A percentile compares a stretch with the other conserved stretches of the same genome.
These are phyloP conservation scores for Puccinia horiana DNA, from an alignment of 1,284 basidiomycete genomes.

Conservation along the genomic window DNA sequence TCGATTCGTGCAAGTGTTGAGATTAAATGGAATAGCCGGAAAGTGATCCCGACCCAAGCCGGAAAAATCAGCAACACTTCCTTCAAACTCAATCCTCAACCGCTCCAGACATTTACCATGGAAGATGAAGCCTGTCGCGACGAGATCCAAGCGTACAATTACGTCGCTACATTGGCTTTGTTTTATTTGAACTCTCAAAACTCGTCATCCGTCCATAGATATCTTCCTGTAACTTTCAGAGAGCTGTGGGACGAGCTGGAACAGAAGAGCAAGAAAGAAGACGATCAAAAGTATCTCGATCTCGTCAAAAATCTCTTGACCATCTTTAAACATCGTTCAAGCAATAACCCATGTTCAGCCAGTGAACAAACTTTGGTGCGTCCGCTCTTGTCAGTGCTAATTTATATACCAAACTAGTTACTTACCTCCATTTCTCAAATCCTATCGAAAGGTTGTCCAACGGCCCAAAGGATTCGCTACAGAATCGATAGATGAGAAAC, in stretches of 20 bases:
- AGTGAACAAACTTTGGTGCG: conserved; percentile 16
- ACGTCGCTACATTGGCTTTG: conserved; percentile 81
- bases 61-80: conserved; percentile 71
- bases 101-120: conserved; percentile 71
- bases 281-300: conserved; percentile 69
- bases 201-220: conserved; percentile 57
- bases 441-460: neutral
- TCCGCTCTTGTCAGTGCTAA: neutral
- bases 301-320: conserved; percentile 62
- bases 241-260: conserved; percentile 94
- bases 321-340: conserved; percentile 30
- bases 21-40: conserved; percentile 54
- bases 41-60: conserved; percentile 64
- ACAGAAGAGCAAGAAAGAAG: conserved; percentile 65
- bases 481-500: conserved; percentile 5
- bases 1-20: conserved; percentile 56
- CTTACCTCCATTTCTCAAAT: neutral
- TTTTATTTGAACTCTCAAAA: conserved; percentile 55
- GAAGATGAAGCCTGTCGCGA: conserved; percentile 78
- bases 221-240: conserved; percentile 76
- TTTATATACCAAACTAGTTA: neutral
- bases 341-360: neutral
- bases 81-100: conserved; percentile 61
- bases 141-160: conserved; percentile 81
- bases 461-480: conserved; percentile 4